A percentile compares a stretch with the other conserved stretches of the same genome.
These are phyloP conservation scores for Puccinia coronata DNA, from an alignment of 1,284 basidiomycete species.

Conservation along the genomic window DNA sequence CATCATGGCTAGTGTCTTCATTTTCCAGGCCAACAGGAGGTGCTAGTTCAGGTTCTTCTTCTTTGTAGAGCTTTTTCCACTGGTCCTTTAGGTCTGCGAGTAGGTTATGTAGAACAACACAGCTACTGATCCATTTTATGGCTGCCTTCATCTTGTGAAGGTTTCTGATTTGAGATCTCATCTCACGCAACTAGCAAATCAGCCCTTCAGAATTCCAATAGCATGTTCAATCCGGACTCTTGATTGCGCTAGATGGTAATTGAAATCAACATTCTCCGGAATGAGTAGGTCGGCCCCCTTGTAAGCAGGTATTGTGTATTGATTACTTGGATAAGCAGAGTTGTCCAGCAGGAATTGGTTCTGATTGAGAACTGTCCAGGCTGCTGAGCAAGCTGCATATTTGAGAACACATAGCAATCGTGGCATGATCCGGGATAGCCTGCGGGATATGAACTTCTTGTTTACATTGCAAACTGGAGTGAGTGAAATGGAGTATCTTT, in stretches of 20 bases:
- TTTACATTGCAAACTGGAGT: no score
- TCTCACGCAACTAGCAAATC: slow-evolving; percentile 14
- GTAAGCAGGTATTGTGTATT: neutral
- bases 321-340: slow-evolving; percentile 1
- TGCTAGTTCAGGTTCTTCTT: neutral
- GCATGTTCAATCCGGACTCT: slow-evolving; percentile 17
- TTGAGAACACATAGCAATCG: no score
- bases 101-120: neutral
- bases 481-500: no score
- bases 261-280: neutral
- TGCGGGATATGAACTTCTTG: no score
- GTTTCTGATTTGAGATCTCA: neutral
- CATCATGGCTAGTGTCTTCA: no score
- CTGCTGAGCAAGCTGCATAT: neutral
- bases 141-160: neutral
- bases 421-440: no score
- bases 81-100: slow-evolving; percentile 8
- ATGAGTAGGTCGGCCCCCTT: neutral
- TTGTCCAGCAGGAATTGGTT: slow-evolving; percentile 11
- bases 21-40: no score
- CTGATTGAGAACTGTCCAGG: neutral
- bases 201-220: slow-evolving; percentile 9
- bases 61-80: neutral
- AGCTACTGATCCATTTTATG: slow-evolving; percentile 10
- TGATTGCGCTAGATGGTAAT: neutral